Base-by-base conservation (phyloP, 305 asterid genomes). In the Coffea humblotiana region DNA sequence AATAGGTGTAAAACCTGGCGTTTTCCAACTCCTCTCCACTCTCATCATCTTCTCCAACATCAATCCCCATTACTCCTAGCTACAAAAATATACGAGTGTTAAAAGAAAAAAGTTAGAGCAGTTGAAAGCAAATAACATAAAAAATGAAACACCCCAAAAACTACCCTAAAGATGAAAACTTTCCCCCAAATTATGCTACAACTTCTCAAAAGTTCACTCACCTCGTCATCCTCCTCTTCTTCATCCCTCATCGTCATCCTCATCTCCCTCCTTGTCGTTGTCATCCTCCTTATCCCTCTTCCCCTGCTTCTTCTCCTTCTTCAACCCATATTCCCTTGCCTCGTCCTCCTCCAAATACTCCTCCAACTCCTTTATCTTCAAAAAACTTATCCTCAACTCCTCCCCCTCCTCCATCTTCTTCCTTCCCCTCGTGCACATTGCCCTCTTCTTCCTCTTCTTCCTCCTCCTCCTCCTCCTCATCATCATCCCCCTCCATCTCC, bases 281-380 rank as follows among this genome's bases (percentile, higher is more conserved):
- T 84, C 84, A 21, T 67, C 23, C 75, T 84, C 10, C 78, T 78
- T 85, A 5, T 70, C 82, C 61, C 81, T 87, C 80, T 88, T 86
- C 81, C 83, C 87, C 78, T 84, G 87, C 76, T 49, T 83, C 74
- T 78, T 87, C 63, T 84, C 81, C 67, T 85, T 90, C 89, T 84
- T 81, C 75, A 84, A n/a, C 66, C 97, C 97, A 83, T 90, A 96
- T 81, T 92, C 97, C 82, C 90, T 88, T 13, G 90, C 96, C 84
- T 94, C 99, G 68, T 94, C 97, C 54, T 84, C 91, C 56, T 83
- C 86, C 83, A 96, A 72, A 77, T 89, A 92, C 86, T 90, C 86
- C 83, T 95, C 96, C 90, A 95, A 79, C 85, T 95, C 98, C 56
- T 90, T 87, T 74, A 92, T 90, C 86, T 95, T 95, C 85, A 95